A percentile compares a stretch with the other conserved stretches of the same genome.
phyloP scores from a whole-genome alignment of 495 filamentous ascomycete genomes.

The Penicillium riverlandense region DNA sequence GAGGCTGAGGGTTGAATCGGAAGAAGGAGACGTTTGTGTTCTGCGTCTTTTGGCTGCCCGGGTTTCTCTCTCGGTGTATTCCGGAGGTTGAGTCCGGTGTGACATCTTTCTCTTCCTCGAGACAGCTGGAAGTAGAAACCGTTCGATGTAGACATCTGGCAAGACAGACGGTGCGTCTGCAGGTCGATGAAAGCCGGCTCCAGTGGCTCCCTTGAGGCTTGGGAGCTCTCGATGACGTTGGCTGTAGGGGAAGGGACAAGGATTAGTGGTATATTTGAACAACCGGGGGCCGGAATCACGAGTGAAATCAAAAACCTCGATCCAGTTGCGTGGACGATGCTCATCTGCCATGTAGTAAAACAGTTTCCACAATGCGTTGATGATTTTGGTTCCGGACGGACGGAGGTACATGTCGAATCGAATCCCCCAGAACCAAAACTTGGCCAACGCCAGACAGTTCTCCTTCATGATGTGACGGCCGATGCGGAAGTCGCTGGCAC shows the following conservation, averaged over 20 bases:
- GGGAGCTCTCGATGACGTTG: slow-evolving; percentile 10
- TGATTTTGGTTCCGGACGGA: background rate
- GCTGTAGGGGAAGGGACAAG: slow-evolving; percentile 17
- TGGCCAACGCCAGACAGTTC: slow-evolving; percentile 1
- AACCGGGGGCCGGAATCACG: slow-evolving; percentile 33
- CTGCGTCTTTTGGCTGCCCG: no score
- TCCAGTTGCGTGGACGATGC: slow-evolving; percentile 9
- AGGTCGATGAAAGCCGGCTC: slow-evolving; percentile 7
- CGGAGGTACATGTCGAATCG: background rate
- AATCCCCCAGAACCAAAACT: slow-evolving; percentile 27
- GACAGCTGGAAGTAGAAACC: slow-evolving; percentile 6
- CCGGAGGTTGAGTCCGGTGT: no score
- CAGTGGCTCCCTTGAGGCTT: background rate
- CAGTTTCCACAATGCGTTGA: slow-evolving; percentile 16
- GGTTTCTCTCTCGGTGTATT: no score
- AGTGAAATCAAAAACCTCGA: slow-evolving; percentile 10
- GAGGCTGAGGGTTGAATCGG: no score
- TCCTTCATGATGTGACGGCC: background rate
- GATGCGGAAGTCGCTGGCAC: no score
- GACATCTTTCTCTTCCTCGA: no score
- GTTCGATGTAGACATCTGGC: slow-evolving; percentile 12
- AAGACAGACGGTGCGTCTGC: slow-evolving; percentile 3
- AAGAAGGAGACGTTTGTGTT: no score
- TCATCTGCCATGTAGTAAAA: slow-evolving; percentile 18
- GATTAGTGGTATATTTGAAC: slow-evolving; percentile 13